These are phyloP conservation scores for Pulchroboletus neoregius DNA, from an alignment of 1,284 basidiomycete species.

Conservation along the genomic window DNA sequence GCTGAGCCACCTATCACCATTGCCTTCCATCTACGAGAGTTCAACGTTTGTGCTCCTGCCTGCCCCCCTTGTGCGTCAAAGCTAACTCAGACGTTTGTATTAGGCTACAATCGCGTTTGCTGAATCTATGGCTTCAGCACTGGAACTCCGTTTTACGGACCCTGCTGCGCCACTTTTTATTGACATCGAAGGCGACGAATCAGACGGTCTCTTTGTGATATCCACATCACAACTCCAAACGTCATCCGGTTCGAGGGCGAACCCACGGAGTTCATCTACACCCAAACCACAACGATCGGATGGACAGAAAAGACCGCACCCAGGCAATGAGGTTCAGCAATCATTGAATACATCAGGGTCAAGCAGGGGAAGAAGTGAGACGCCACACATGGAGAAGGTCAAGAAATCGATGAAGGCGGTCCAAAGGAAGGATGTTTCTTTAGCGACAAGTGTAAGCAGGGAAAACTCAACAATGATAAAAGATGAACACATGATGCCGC, in stretches of 20 bases:
- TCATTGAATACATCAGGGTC: constrained; percentile 30
- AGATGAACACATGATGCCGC: constrained; percentile 29
- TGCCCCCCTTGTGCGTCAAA: constrained; percentile 2
- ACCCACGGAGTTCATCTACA: constrained; percentile 20
- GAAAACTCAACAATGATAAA: constrained; percentile 14
- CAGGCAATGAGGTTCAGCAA: constrained; percentile 28
- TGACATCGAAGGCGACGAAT: constrained; percentile 61
- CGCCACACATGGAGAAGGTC: constrained; percentile 32
- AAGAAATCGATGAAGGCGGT: constrained; percentile 60
- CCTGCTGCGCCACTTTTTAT: constrained; percentile 69
- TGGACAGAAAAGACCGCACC: constrained; percentile 36
- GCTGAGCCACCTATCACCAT: constrained; percentile 57
- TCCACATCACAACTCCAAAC: constrained; percentile 60
- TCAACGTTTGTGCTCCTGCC: constrained; percentile 49
- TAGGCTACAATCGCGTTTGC: constrained; percentile 76
- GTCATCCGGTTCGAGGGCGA: constrained; percentile 24
- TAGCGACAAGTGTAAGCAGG: constrained; percentile 16
- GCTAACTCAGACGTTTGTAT: constrained; percentile 2
- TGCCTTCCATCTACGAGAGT: constrained; percentile 76
- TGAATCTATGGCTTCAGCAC: constrained; percentile 57
- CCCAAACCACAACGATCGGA: constrained; percentile 32
- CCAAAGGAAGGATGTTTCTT: constrained; percentile 41
- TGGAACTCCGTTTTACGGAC: constrained; percentile 72
- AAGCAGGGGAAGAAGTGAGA: constrained; percentile 31
- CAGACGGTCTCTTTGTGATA: constrained; percentile 65